Percentiles rank a stretch among this genome's conserved stretches.
These are phyloP conservation scores for Trichoderma aggressivum DNA, from an alignment of 2,329 filamentous ascomycete genomes.

Conservation along the genomic window DNA sequence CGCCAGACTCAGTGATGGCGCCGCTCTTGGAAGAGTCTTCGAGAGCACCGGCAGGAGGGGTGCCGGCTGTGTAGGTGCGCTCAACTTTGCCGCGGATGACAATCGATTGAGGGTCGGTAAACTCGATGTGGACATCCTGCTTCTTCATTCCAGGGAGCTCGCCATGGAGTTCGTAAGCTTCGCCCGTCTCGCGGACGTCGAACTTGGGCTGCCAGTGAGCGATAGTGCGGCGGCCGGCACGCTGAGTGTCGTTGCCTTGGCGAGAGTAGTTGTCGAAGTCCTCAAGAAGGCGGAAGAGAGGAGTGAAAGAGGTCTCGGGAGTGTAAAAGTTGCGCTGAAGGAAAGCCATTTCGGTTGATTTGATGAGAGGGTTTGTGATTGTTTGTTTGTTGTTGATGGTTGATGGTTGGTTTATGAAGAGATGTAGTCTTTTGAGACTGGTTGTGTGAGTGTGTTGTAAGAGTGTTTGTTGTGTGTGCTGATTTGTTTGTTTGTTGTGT, in stretches of 20 bases:
- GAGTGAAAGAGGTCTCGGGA: slow-evolving; percentile 47
- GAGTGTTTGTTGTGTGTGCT: background rate
- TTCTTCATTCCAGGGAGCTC: slow-evolving; percentile 71
- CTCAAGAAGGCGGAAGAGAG: slow-evolving; percentile 57
- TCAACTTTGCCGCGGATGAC: slow-evolving; percentile 65
- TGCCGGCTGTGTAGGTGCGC: slow-evolving; percentile 50
- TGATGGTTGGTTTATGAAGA: background rate
- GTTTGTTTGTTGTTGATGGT: background rate
- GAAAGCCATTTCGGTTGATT: slow-evolving; percentile 48
- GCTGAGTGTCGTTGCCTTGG: slow-evolving; percentile 25
- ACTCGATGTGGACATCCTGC: slow-evolving; percentile 69
- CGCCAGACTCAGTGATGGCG: slow-evolving; percentile 37
- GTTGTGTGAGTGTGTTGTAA: background rate
- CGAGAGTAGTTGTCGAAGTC: slow-evolving; percentile 53
- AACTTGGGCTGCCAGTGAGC: slow-evolving; percentile 65
- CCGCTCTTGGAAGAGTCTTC: slow-evolving; percentile 34
- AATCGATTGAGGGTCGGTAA: slow-evolving; percentile 67
- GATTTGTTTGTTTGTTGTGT: slow-evolving; percentile 2
- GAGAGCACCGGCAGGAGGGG: slow-evolving; percentile 43
- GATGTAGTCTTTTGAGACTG: background rate
- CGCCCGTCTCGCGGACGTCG: slow-evolving; percentile 64
- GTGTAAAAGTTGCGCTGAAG: slow-evolving; percentile 46
- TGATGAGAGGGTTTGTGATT: background rate
- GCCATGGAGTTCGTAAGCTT: slow-evolving; percentile 68
- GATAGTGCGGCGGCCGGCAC: slow-evolving; percentile 27